These are phyloP conservation scores for Cyathus striatus DNA, from an alignment of 768 basidiomycete species.

Conservation along the genomic window DNA sequence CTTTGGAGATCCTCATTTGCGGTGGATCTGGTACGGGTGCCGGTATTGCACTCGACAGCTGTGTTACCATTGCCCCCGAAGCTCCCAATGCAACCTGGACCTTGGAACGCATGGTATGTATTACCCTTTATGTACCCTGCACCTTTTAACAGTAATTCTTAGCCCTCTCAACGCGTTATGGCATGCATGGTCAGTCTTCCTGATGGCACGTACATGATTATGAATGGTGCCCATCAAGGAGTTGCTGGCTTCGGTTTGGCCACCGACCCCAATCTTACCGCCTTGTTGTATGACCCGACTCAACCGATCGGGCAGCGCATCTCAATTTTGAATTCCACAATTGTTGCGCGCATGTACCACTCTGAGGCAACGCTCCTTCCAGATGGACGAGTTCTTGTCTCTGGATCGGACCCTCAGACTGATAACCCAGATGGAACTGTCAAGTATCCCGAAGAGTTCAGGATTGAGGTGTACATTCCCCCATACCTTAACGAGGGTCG, in stretches of 20 bases:
- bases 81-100: slow-evolving; percentile 57
- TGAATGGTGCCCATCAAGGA: slow-evolving; percentile 71
- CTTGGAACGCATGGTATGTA: slow-evolving; percentile 72
- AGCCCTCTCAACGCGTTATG: slow-evolving; percentile 76
- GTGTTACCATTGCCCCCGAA: slow-evolving; percentile 67
- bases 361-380: slow-evolving; percentile 71
- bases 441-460: slow-evolving; percentile 71
- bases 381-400: slow-evolving; percentile 70
- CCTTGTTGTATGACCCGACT: slow-evolving; percentile 67
- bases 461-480: slow-evolving; percentile 74
- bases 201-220: slow-evolving; percentile 70
- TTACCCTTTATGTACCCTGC: neutral
- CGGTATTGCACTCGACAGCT: slow-evolving; percentile 59
- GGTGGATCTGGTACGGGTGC: slow-evolving; percentile 66
- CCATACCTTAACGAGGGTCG: slow-evolving; percentile 71
- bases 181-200: slow-evolving; percentile 69
- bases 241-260: slow-evolving; percentile 73
- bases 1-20: slow-evolving; percentile 64
- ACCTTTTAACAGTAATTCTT: neutral
- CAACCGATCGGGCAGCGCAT: slow-evolving; percentile 55
- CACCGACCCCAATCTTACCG: slow-evolving; percentile 54
- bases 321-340: slow-evolving; percentile 62
- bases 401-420: slow-evolving; percentile 72
- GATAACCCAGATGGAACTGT: slow-evolving; percentile 29
- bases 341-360: slow-evolving; percentile 73